These are phyloP conservation scores for Flaveria floridana DNA, from an alignment of 140 eudicot species.

Conservation along the genomic window DNA sequence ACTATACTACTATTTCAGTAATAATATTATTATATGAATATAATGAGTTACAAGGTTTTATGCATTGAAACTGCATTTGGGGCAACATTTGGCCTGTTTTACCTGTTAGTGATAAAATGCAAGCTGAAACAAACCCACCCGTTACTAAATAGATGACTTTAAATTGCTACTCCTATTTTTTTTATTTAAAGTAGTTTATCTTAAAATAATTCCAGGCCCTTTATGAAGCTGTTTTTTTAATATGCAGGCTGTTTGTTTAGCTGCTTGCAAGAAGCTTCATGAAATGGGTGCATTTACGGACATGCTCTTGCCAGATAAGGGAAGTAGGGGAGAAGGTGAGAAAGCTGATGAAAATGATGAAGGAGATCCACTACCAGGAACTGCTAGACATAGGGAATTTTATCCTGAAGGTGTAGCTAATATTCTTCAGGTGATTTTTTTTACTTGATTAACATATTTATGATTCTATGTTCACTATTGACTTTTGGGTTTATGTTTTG, in stretches of 20 bases:
- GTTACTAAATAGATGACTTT: background rate
- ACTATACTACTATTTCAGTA: background rate
- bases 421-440: conserved; percentile 66
- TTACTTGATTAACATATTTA: conserved; percentile 6
- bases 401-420: conserved; percentile 98
- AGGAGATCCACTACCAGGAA: conserved; percentile 93
- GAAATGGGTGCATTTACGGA: conserved; percentile 99
- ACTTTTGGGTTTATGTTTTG: background rate
- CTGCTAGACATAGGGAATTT: conserved; percentile 95
- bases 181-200: background rate
- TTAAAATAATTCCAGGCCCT: background rate
- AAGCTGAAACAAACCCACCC: background rate
- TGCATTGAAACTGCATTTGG: background rate
- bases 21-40: background rate
- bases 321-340: conserved; percentile 75
- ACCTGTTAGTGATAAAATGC: background rate
- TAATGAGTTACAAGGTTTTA: background rate
- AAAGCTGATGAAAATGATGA: conserved; percentile 73
- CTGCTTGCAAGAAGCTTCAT: conserved; percentile 99
- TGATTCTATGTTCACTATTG: conserved; percentile 6
- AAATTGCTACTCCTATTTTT: background rate
- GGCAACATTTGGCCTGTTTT: background rate
- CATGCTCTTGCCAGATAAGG: conserved; percentile 99
- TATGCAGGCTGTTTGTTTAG: conserved; percentile 90
- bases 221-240: background rate